Evolutionary conservation across 2,329 filamentous ascomycete species (phyloP).

Genomic region (Podosphaera leucotricha): DNA sequence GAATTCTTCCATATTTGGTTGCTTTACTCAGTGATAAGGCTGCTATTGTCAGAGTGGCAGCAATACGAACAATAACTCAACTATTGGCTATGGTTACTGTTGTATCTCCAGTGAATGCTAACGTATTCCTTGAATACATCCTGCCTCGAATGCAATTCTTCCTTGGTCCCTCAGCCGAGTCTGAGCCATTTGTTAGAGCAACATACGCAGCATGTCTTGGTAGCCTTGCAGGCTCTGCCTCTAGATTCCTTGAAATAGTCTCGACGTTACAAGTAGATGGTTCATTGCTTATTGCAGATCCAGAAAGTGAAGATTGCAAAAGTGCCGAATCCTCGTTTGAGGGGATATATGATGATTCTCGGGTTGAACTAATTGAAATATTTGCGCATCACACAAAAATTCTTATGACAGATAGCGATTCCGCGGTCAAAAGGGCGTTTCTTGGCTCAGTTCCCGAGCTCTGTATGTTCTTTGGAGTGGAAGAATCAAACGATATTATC

Average conservation of each 20-base stretch:
- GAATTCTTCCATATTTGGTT: conserved; percentile 77
- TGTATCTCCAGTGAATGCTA: conserved; percentile 56
- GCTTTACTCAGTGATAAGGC: conserved; percentile 58
- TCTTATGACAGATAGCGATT: conserved; percentile 66
- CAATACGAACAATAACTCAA: conserved; percentile 69
- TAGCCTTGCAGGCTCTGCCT: conserved; percentile 65
- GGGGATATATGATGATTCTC: conserved; percentile 70
- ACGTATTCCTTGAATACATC: conserved; percentile 45
- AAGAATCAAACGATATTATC: conserved; percentile 88
- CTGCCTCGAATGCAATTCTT: conserved; percentile 39
- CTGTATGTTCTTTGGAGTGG: conserved; percentile 82
- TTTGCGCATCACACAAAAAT: conserved; percentile 79
- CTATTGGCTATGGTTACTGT: conserved; percentile 67
- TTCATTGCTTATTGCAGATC: conserved; percentile 52
- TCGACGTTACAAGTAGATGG: conserved; percentile 70
- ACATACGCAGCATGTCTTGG: conserved; percentile 87
- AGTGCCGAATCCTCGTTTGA: conserved; percentile 50
- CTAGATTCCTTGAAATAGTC: conserved; percentile 71
- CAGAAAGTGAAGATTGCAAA: conserved; percentile 50
- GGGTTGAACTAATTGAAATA: conserved; percentile 55
- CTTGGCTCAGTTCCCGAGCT: conserved; percentile 75
- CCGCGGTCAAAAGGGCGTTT: conserved; percentile 73
- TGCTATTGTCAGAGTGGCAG: conserved; percentile 65
- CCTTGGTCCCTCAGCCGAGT: conserved; percentile 26
- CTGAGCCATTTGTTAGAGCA: conserved; percentile 52